These are phyloP conservation scores for Lasiosphaeria hispida DNA, from an alignment of 495 filamentous ascomycete genomes.

Conservation along the genomic window DNA sequence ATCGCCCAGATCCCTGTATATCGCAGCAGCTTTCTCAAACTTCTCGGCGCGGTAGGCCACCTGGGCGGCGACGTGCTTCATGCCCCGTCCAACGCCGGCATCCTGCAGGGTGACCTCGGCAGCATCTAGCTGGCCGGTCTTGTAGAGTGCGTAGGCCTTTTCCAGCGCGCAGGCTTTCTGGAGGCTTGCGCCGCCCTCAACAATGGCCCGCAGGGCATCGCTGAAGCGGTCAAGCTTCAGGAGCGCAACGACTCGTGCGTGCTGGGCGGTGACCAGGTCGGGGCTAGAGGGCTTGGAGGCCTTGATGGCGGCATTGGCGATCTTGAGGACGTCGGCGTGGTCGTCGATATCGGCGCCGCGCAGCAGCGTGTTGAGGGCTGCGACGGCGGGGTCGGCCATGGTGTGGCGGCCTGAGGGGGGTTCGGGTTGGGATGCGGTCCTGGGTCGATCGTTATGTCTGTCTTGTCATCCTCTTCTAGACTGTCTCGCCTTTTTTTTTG, in stretches of 20 bases:
- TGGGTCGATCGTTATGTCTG: not conserved
- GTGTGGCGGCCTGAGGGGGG: conserved; percentile 13
- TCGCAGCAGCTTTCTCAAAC: conserved; percentile 65
- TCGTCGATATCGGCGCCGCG: conserved; percentile 45
- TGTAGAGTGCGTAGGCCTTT: conserved; percentile 90
- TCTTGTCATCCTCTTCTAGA: not conserved
- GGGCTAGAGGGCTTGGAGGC: conserved; percentile 66
- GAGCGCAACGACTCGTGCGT: conserved; percentile 79
- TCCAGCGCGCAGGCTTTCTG: conserved; percentile 69
- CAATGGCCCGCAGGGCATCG: conserved; percentile 76
- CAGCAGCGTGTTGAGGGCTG: conserved; percentile 51
- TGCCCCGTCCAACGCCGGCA: conserved; percentile 44
- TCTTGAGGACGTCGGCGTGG: conserved; percentile 45
- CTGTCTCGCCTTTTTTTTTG: not conserved
- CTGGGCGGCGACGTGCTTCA: conserved; percentile 85
- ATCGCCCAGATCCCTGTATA: conserved; percentile 64
- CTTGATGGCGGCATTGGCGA: conserved; percentile 58
- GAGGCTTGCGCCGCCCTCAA: conserved; percentile 65
- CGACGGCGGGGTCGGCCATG: conserved; percentile 45
- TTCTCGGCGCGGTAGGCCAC: conserved; percentile 81
- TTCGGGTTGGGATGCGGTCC: not conserved
- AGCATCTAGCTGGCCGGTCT: conserved; percentile 69
- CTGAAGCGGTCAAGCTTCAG: conserved; percentile 92
- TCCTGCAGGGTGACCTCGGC: conserved; percentile 61
- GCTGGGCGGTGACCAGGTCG: conserved; percentile 56